Base-by-base conservation (phyloP, 139 green algal species). In the Zygnema circumcarinatum region DNA sequence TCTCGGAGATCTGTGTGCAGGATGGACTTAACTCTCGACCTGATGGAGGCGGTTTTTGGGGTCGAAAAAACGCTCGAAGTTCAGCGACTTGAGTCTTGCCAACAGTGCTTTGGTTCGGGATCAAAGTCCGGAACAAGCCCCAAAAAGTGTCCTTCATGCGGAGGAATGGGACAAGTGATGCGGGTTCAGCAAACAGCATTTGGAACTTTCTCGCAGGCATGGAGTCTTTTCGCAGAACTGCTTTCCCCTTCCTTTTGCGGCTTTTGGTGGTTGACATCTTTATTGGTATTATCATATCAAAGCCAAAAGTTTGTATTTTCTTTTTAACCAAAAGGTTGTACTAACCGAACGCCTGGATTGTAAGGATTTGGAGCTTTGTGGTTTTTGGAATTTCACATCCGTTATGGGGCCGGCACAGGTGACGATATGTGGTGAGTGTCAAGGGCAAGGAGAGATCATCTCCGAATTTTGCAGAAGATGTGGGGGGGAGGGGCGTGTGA, bases 121-220 rank as follows among this genome's bases (percentile, higher is more conserved):
- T 87, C 95, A 1, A 97, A 98, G 91, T 39, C 93, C 0, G 97
- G 97, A 75, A 98, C 97, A 11, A 94, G 33, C 0, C 89, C 95
- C 36, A 93, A 36, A 75, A 95, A 88, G 0, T 99, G 97, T 92
- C 54, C 72, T 11, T 93, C 94, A 38, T 99, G 97, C 89, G 91
- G 94, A 16, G 97, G 97, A 35, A 81, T 87, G 76, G 76, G 76
- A 0, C 97, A 99, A 92, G 93, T 98, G 31, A 94, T 99, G n/a
- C 91, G 94, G n/a, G 92, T 93, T 0, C 92, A 96, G 79, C 94
- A 95, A 76, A 99, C 97, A 0, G 96, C 97, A 0, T 93, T 99
- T 54, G 97, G 97, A 32, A 93, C 91, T 29, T 98, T 99, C 90
- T 96, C 98, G 90, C 95, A 97, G 76, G 84, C 82, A 31, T 38